Evolutionary conservation across 371 early-diverging fungal genomes (phyloP), one percentile per base, ranked within the genome.

Genomic region (Saksenaea vasiformis): DNA sequence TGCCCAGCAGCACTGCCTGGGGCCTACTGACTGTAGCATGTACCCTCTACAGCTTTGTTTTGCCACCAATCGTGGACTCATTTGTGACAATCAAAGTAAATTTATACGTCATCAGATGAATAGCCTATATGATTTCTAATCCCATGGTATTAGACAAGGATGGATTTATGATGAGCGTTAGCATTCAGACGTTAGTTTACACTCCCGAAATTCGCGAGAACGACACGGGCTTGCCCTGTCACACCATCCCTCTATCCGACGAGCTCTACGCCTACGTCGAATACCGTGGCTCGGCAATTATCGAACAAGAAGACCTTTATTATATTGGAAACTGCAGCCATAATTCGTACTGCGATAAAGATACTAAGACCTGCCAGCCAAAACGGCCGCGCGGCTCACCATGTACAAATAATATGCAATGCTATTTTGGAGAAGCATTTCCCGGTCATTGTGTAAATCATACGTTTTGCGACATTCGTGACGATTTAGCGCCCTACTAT

Each of bases 321-420:
- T 44, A 75, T 15, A 71, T 81, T 47, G 82, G 82, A 43, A 81
- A 81, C 38, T 81, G 82, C 59, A 81, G 76, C 43, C 69, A 67
- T 3, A 60, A 69, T 56, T 78, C 82, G 0, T 81, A 73, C 47
- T 81, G 82, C 47, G 82, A 81, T 61, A 61, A 60, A 35, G 61
- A 71, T n/a, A 72, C 73, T 1, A 62, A 60, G 15, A 81, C 82
- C 1, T 81, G 82, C 28, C 82, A 81, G 31, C 82, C 82, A 14
- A 81, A 81, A 58, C 61, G 74, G 8, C 62, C 64, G 5, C 61
- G 77, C 1, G 79, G 77, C 1, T 68, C 73, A 35, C 54, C 54
- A 10, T 81, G 82, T 58, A 43, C 66, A 13, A 56, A 74, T 44
- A 81, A 78, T 38, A 77, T 76, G 77, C 69, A 81, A 19, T 81